Base-by-base conservation (phyloP, 2,329 filamentous ascomycete genomes). In the Talaromyces sp. region DNA sequence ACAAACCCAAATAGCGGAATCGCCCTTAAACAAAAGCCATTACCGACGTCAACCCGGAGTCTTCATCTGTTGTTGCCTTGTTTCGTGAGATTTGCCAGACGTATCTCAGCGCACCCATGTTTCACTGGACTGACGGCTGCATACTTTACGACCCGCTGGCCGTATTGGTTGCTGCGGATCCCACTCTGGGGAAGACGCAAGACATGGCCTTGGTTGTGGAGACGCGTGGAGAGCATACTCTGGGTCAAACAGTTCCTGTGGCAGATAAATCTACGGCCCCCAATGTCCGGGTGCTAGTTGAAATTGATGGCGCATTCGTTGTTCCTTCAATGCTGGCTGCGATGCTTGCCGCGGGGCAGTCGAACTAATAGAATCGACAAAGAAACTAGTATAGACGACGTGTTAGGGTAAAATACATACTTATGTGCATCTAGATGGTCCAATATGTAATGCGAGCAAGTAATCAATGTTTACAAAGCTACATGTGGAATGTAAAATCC, bases 151-250 rank as follows among this genome's bases (percentile, higher is more conserved):
- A 52, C 50, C 50, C 50, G 50, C 24, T 52, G 50, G 50, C 50
- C 24, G 50, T 52, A 2, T 24, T 52, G 10, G 50, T 52, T 29
- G 50, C 24, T 52, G 24, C 50, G 24, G 24, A 52, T 52, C 50
- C 50, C 50, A 52, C 50, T 12, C 50, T 52, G n/a, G 50, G 50
- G n/a, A 52, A 52, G 50, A 52, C 50, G 50, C 50, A 52, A 24
- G 50, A 29, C 29, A 52, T 52, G 50, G 50, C 50, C 8, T 29
- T 52, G 24, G 50, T 12, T n/a, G 50, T 52, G 50, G 50, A 52
- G 50, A 52, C 50, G 50, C 50, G 24, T 27, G 50, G 50, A 17
- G 50, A 52, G 24, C 50, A 52, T 27, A 52, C 50, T 14, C 19
- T 52, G 1, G 50, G 50, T 3, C 50, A 52, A 52, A 52, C 50